Base-by-base conservation (phyloP, 2,329 filamentous ascomycete genomes). In the Botrytis elliptica region DNA sequence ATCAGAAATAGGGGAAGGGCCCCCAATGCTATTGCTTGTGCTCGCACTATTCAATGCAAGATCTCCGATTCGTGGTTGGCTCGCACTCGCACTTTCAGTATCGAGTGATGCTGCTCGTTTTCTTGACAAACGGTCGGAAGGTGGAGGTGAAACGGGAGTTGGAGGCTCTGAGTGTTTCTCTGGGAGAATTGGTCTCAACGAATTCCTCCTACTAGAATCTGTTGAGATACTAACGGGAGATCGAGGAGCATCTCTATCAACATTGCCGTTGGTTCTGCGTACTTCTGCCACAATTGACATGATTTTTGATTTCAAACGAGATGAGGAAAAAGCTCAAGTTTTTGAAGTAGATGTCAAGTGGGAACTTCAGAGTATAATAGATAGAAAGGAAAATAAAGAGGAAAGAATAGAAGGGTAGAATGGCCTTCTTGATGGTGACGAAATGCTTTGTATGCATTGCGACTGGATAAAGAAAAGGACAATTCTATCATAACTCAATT, bases 21-120 rank as follows among this genome's bases (percentile, higher is more conserved):
- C 76, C 52, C 44, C 36, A 9, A 40, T 69, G 49, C 49, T 69
- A 33, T 57, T 57, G 69, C 70, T 77, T 64, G 76, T 76, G 75
- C 72, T 78, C 57, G 75, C 77, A 76, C 76, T 81, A 55, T 77
- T 77, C 60, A 81, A 75, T 65, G 77, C 76, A 49, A 79, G 75
- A 75, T 79, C 79, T 62, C 74, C 75, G 71, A 79, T 79, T 52
- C 76, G 78, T n/a, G 77, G 78, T 36, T 78, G 75, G 71, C 78
- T 80, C 29, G 78, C 76, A 75, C 71, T 74, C 40, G 78, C 76
- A 75, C 71, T 74, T 40, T 79, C 77, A 62, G 76, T 77, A 73
- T 79, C 77, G 60, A 81, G 71, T 42, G 80, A 81, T 44, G 78
- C 80, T 55, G 78, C 78, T 76, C 80, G 76, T 70, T 81, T 81